Evolutionary conservation across 75 land plant species (phyloP), one percentile per base, ranked within the genome.

Genomic region (Pinus albicaulis): DNA sequence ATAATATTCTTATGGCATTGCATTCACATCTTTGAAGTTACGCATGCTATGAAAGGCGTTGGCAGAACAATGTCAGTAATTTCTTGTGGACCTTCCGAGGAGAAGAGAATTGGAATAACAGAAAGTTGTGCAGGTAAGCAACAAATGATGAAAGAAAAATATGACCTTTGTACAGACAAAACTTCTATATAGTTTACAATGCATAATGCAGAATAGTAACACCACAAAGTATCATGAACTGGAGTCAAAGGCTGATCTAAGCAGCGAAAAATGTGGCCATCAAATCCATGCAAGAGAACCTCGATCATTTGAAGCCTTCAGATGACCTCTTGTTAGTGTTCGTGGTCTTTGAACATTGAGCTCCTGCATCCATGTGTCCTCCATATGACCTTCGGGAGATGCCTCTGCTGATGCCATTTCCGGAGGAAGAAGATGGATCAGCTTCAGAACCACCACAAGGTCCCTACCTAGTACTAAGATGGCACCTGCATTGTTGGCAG

Each of bases 261-360:
- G 53, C 20, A 22, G 24, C 17, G 53, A 55, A 41, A 23, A 53
- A 55, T 55, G 17, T 41, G 24, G 20, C 56, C 59, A 65, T 86
- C 77, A 86, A 34, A 86, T 86, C 87, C 86, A 86, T n/a, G 88
- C 87, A 61, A 85, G 76, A 57, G 88, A 86, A 34, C 84, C 76
- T 38, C 88, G 87, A 77, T 86, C 88, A 44, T 84, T 77, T 57
- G 76, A 72, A 26, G 82, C 48, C 22, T 83, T 86, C 7, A 87
- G 88, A 26, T 87, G 66, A 23, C 88, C 88, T 66, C 88, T 76
- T 52, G 87, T 86, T 53, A 87, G 88, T 41, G 88, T 86, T 31
- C 87, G 88, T 24, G 88, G 88, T 59, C 88, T 84, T 58, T 86
- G 88, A 38, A 73, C 78, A 73, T 86, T 86, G 16, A 86, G 82